These are phyloP conservation scores for Umbelopsis vinacea DNA, from an alignment of 192 early-diverging fungal species.

Conservation along the genomic window DNA sequence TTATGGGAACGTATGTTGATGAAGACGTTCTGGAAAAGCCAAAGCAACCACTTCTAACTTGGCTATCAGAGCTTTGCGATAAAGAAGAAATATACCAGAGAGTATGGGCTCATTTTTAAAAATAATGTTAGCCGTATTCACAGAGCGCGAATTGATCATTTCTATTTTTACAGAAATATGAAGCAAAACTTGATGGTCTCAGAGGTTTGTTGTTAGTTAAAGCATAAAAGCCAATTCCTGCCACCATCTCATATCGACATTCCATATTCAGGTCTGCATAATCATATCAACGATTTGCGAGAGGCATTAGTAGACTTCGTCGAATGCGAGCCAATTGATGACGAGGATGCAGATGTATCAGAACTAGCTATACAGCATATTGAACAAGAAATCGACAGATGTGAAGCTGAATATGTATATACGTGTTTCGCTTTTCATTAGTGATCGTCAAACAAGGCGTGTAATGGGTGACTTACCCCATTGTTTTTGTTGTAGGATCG, in stretches of 20 bases:
- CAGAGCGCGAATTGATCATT: not conserved
- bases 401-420: constrained; percentile 36
- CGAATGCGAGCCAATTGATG: constrained; percentile 11
- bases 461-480: not conserved
- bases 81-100: constrained; percentile 17
- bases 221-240: not conserved
- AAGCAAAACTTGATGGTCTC: constrained; percentile 16
- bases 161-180: constrained; percentile 21
- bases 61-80: constrained; percentile 17
- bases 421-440: not conserved
- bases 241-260: not conserved
- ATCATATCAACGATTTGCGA: constrained; percentile 21
- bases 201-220: constrained; percentile 12
- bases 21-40: not conserved
- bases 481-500: not conserved
- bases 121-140: not conserved
- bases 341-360: constrained; percentile 31
- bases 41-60: not conserved
- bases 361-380: constrained; percentile 21
- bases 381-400: constrained; percentile 36
- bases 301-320: constrained; percentile 25
- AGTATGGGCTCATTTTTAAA: not conserved
- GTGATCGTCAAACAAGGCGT: not conserved
- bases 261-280: constrained; percentile 24
- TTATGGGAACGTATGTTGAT: constrained; percentile 12